Conservation (phyloP, 164 flowering plant genomes). For the Piper longum region DNA sequence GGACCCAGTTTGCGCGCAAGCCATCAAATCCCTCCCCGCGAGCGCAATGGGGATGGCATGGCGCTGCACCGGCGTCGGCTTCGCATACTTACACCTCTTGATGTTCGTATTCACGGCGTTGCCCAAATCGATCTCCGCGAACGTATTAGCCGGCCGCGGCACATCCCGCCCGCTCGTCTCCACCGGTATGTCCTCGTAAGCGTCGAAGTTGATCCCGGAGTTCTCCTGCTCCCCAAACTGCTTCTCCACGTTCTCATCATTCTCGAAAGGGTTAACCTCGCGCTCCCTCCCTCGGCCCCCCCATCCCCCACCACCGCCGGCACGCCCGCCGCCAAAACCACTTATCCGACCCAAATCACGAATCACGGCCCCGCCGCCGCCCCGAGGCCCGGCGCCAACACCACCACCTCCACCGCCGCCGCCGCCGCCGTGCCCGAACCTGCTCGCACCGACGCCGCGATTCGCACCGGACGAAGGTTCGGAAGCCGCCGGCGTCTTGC, state of each 20-base stretch:
- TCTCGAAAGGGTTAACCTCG: conserved; percentile 51
- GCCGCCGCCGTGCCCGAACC: conserved; percentile 12
- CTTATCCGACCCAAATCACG: conserved; percentile 8
- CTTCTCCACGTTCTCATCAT: conserved; percentile 24
- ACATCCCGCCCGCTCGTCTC: conserved; percentile 70
- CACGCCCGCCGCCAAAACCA: conserved; percentile 12
- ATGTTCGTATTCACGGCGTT: conserved; percentile 51
- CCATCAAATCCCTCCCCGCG: conserved; percentile 66
- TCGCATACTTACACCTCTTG: conserved; percentile 61
- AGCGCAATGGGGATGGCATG: conserved; percentile 70
- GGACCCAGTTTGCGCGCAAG: conserved; percentile 80
- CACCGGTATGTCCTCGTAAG: conserved; percentile 71
- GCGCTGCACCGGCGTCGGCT: conserved; percentile 73
- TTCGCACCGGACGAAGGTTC: conserved; percentile 8
- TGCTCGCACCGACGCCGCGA: background rate
- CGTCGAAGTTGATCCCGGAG: conserved; percentile 64
- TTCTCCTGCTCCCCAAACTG: conserved; percentile 32
- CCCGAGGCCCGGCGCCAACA: background rate
- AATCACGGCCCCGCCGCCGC: conserved; percentile 11
- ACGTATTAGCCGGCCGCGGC: conserved; percentile 57
- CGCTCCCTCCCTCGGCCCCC: conserved; percentile 34
- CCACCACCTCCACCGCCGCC: conserved; percentile 1
- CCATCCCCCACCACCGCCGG: conserved; percentile 23
- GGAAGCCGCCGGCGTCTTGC: conserved; percentile 18
- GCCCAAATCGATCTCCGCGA: conserved; percentile 68